Base-by-base conservation (phyloP, 2,329 filamentous ascomycete species). In the Calonectria leucothoes region DNA sequence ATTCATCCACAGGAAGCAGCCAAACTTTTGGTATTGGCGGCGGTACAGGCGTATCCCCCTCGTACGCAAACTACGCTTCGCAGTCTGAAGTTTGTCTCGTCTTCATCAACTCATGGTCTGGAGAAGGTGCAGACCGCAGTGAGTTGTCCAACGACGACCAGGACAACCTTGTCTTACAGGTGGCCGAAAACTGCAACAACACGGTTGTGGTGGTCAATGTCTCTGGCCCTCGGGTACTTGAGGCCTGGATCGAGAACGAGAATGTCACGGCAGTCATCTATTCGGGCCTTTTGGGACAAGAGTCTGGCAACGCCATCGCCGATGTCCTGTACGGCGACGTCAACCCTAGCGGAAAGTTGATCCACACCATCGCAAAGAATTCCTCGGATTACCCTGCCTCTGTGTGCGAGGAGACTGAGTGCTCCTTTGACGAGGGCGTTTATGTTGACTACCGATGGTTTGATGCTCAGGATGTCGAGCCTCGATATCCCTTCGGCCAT, bases 91-190 rank as follows among this genome's bases (percentile, higher is more conserved):
- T 82, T 6, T 82, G 82, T 61, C 76, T 95, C 27, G 92, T 95
- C 8, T 95, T 95, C 80, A 90, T 94, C 75, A 94, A 86, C 77
- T 89, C 93, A 1, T 92, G 94, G 80, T 88, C 92, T 0, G 93
- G 93, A 23, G 93, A 95, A 82, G 93, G 93, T 33, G 93, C 93
- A 35, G 93, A 95, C 80, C 89, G 93, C 15, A 92, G 90, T 63
- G 82, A 84, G 12, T 85, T 87, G 3, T 85, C 94, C 0, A 90
- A 94, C 78, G 87, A 89, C 29, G 78, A 80, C 59, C 93, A 90
- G 15, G 92, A 94, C 75, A 85, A 87, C 17, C 87, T 94, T 1
- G 88, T 94, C 57, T 85, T 89, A 71, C 85, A 88, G 7, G 91
- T 91, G 1, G 91, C 92, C 0, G 59, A 75, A 3, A 75, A 70